Evolutionary conservation across 768 basidiomycete species (phyloP).

Genomic region (Mycena haematopus): DNA sequence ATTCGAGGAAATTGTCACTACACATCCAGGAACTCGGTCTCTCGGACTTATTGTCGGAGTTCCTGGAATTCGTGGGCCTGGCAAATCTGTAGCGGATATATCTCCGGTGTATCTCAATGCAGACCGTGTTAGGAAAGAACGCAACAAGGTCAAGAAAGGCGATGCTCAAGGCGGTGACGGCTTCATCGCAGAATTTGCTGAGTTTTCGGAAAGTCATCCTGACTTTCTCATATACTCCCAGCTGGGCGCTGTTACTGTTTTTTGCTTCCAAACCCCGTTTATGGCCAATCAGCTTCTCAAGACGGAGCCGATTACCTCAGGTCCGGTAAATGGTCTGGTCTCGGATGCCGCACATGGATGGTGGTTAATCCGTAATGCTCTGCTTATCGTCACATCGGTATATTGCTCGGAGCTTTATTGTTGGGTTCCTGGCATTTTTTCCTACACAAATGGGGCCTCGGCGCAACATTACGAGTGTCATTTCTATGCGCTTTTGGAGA

Average conservation of each 20-base stretch:
- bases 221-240: background rate
- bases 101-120: background rate
- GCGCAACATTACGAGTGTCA: background rate
- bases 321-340: background rate
- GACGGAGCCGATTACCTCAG: background rate
- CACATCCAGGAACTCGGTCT: background rate
- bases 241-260: background rate
- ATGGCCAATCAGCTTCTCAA: slow-evolving; percentile 4
- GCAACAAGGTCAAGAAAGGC: background rate
- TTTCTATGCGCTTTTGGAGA: background rate
- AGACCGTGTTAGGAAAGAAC: background rate
- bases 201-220: background rate
- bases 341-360: slow-evolving; percentile 5
- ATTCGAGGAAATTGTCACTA: background rate
- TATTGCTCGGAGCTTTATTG: background rate
- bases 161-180: background rate
- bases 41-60: background rate
- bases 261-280: slow-evolving; percentile 6
- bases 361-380: background rate
- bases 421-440: slow-evolving; percentile 8
- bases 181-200: background rate
- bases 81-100: slow-evolving; percentile 7
- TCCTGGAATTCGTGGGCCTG: background rate
- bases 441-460: background rate
- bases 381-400: background rate